Conservation (phyloP, 495 filamentous ascomycete species). For the Penicillium tannophilum region DNA sequence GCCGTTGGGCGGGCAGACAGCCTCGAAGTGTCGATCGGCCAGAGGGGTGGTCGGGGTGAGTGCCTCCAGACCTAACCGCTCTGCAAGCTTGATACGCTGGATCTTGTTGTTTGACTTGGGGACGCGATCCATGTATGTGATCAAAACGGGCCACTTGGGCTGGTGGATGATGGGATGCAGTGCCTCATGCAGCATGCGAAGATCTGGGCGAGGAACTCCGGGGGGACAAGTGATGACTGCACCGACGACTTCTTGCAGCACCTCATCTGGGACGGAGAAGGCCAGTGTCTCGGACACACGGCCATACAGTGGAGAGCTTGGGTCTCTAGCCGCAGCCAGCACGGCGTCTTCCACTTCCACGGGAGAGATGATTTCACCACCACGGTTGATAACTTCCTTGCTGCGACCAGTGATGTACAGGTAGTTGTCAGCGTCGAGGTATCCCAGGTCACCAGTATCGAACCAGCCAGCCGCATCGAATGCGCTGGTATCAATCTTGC, state of each 20-base stretch:
- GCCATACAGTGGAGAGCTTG: constrained; percentile 32
- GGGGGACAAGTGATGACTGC: constrained; percentile 39
- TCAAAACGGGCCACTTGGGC: constrained; percentile 42
- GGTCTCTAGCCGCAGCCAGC: constrained; percentile 43
- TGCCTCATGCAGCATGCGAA: constrained; percentile 38
- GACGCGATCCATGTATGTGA: constrained; percentile 47
- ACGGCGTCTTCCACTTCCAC: constrained; percentile 81
- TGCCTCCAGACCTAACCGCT: constrained; percentile 34
- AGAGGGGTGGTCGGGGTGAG: constrained; percentile 31
- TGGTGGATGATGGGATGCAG: constrained; percentile 36
- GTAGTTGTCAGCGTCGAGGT: constrained; percentile 59
- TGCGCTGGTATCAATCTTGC: constrained; percentile 32
- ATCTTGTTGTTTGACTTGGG: constrained; percentile 49
- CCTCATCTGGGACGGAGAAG: constrained; percentile 45
- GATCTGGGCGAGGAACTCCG: constrained; percentile 30
- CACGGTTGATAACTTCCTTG: constrained; percentile 79
- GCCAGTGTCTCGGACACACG: constrained; percentile 40
- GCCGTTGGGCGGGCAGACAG: constrained; percentile 36
- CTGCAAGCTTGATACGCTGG: constrained; percentile 41
- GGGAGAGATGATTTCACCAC: constrained; percentile 77
- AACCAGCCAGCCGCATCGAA: constrained; percentile 48
- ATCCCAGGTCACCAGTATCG: constrained; percentile 52
- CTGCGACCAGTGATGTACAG: constrained; percentile 71
- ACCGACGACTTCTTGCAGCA: constrained; percentile 49
- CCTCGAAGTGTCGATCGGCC: constrained; percentile 36